phyloP scores from a whole-genome alignment of 1,284 basidiomycete species.

The Apiotrichum sp. region DNA sequence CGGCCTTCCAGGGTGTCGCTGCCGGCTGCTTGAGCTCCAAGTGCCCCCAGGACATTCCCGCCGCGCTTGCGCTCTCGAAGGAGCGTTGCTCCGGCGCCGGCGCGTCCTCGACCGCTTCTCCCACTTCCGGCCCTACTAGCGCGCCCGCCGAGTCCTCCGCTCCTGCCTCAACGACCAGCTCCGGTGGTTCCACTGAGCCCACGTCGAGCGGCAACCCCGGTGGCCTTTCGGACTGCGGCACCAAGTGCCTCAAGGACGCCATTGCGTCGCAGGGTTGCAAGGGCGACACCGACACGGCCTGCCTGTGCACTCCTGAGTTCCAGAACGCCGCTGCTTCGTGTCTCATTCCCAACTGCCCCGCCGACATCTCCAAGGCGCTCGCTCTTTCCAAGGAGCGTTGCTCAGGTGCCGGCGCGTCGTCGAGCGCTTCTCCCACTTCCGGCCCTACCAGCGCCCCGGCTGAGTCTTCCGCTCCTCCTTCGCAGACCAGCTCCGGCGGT shows the following conservation, averaged over 20 bases:
- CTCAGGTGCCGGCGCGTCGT: neutral
- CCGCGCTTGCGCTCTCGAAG: neutral
- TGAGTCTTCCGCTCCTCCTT: no score
- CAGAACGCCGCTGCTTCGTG: neutral
- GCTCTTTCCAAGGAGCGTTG: constrained; percentile 1
- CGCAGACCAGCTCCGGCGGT: no score
- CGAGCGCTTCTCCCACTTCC: no score
- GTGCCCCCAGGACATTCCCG: neutral
- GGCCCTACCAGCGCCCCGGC: no score
- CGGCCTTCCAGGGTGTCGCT: neutral
- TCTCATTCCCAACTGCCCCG: neutral
- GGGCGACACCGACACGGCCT: constrained; percentile 2
- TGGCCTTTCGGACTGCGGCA: neutral
- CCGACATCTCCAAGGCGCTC: neutral
- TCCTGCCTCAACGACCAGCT: neutral
- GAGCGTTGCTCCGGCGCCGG: neutral
- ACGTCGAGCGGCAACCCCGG: neutral
- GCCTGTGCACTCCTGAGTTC: constrained; percentile 3
- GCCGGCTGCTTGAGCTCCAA: neutral
- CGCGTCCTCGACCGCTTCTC: neutral
- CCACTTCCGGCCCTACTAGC: neutral
- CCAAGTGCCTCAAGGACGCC: neutral
- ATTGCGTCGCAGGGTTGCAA: neutral
- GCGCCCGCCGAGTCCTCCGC: neutral
- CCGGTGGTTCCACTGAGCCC: neutral